Percentiles rank a stretch among this genome's conserved stretches.
Conservation (phyloP, 257 asterid species). For the Solanum bulbocastanum region DNA sequence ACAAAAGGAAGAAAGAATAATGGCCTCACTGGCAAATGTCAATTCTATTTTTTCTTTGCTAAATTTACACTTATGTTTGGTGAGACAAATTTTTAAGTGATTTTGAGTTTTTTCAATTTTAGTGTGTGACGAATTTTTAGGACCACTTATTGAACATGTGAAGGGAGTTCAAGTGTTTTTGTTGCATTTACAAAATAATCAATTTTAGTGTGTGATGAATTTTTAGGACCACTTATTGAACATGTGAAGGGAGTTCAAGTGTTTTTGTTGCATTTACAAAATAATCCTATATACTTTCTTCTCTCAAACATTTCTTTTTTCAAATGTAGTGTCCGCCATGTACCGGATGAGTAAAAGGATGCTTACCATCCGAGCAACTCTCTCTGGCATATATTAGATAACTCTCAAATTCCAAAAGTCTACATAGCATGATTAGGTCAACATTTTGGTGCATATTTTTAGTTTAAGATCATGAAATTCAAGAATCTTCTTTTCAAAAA, state of each 20-base stretch:
- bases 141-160: conserved; percentile 2
- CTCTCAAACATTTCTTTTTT: background rate
- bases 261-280: background rate
- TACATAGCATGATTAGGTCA: background rate
- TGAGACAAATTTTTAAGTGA: background rate
- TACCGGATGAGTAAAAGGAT: fast-evolving
- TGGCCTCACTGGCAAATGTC: background rate
- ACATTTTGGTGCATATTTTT: background rate
- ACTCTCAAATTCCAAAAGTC: background rate
- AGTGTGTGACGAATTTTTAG: background rate
- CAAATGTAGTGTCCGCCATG: background rate
- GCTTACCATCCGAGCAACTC: background rate
- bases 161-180: background rate
- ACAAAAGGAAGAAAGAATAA: conserved; percentile 6
- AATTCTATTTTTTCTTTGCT: background rate
- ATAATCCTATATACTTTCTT: background rate
- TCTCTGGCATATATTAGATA: background rate
- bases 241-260: too few species aligned
- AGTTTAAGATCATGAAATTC: background rate
- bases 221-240: too few species aligned
- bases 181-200: background rate
- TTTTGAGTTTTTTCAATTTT: background rate
- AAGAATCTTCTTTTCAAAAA: background rate
- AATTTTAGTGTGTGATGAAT: too few species aligned
- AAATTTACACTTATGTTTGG: background rate